phyloP scores from a whole-genome alignment of 116 monocot species.

The Iris pallida region DNA sequence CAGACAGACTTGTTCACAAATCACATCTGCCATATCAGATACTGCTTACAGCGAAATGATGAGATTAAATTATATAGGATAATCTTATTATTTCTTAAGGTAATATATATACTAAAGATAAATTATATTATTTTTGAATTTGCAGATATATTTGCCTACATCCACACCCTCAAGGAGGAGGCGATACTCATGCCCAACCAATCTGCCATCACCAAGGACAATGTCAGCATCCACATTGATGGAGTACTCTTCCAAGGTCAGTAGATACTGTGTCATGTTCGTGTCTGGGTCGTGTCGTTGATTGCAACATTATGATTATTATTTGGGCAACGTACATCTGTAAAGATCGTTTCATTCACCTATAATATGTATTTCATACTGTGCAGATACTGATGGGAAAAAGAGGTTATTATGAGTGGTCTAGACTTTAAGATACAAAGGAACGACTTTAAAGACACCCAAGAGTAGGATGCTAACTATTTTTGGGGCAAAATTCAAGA shows the following conservation, averaged over 20 bases:
- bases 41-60: slow-evolving; percentile 59
- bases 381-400: too few species aligned
- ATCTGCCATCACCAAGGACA: slow-evolving; percentile 86
- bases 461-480: too few species aligned
- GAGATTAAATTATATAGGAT: slow-evolving; percentile 17
- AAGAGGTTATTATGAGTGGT: too few species aligned
- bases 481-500: too few species aligned
- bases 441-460: too few species aligned
- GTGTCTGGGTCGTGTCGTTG: too few species aligned
- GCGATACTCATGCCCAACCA: slow-evolving; percentile 87
- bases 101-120: slow-evolving; percentile 3
- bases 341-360: too few species aligned
- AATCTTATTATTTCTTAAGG: slow-evolving; percentile 6
- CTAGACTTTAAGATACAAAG: too few species aligned
- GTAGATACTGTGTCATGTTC: too few species aligned
- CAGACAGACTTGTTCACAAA: slow-evolving; percentile 29
- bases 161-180: slow-evolving; percentile 92
- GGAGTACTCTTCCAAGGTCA: slow-evolving; percentile 52
- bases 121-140: slow-evolving; percentile 12
- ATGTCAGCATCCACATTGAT: slow-evolving; percentile 84
- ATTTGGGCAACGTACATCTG: too few species aligned
- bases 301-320: too few species aligned
- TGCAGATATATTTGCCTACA: slow-evolving; percentile 81
- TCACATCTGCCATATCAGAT: slow-evolving; percentile 59
- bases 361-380: too few species aligned